Conservation (phyloP, 1,284 basidiomycete species). For the Coniferiporia weirii region DNA sequence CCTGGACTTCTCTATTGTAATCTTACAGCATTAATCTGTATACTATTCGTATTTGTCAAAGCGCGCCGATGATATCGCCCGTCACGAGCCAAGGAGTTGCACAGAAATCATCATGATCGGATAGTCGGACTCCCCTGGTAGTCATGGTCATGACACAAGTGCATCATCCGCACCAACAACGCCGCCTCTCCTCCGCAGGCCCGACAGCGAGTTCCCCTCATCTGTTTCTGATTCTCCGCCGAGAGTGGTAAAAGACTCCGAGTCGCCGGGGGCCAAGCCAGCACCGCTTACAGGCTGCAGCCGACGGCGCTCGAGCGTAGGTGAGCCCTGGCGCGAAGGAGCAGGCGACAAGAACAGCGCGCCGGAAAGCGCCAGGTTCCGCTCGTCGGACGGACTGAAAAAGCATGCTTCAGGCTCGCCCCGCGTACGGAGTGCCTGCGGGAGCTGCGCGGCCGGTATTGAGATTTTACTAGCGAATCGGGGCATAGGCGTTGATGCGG, state of each 20-base stretch:
- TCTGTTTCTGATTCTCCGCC: background rate
- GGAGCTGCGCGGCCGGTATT: background rate
- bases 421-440: background rate
- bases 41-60: background rate
- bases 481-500: background rate
- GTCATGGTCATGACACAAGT: background rate
- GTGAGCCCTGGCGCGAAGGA: slow-evolving; percentile 59
- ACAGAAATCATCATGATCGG: background rate
- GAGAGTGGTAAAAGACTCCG: slow-evolving; percentile 14
- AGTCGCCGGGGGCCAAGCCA: background rate
- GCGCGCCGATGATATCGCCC: slow-evolving; percentile 1
- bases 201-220: background rate
- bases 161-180: background rate
- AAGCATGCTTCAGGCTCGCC: slow-evolving; percentile 31
- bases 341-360: slow-evolving; percentile 69
- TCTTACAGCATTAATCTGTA: background rate
- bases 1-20: slow-evolving; percentile 3
- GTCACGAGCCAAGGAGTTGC: background rate
- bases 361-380: slow-evolving; percentile 54
- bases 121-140: background rate
- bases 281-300: background rate
- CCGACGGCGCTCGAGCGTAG: slow-evolving; percentile 38
- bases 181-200: background rate
- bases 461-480: slow-evolving; percentile 3
- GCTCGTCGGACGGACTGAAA: slow-evolving; percentile 42